Evolutionary conservation across 345 rosid genomes (phyloP).

Genomic region (Boechera divaricarpa): DNA sequence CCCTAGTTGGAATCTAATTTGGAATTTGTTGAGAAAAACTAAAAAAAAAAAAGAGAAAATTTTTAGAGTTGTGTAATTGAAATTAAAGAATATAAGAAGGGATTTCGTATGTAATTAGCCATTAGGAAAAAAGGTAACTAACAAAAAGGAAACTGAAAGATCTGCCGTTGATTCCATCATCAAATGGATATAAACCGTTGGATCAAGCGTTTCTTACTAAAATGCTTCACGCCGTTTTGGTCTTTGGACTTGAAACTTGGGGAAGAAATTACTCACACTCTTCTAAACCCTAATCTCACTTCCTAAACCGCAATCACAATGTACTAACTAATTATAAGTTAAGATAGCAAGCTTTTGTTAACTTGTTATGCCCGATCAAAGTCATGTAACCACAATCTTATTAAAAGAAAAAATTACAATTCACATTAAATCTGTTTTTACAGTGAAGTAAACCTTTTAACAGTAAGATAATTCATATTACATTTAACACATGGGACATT

Average conservation of each 20-base stretch:
- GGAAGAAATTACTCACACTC: too few species aligned
- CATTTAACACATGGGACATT: too few species aligned
- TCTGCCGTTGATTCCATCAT: neutral
- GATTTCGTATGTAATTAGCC: neutral
- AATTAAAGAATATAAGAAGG: neutral
- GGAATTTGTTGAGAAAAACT: slow-evolving; percentile 9
- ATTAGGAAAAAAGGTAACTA: neutral
- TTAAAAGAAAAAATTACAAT: too few species aligned
- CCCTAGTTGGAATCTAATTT: slow-evolving; percentile 26
- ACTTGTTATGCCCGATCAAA: too few species aligned
- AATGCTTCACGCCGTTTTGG: neutral
- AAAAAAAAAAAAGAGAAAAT: neutral
- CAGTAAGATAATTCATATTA: too few species aligned
- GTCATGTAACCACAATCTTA: too few species aligned
- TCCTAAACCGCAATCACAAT: too few species aligned
- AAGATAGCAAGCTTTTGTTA: too few species aligned
- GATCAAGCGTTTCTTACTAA: slow-evolving; percentile 9
- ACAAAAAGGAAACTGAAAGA: neutral
- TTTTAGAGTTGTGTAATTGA: neutral
- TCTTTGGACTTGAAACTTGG: neutral
- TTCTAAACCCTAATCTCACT: too few species aligned
- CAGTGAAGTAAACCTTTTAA: too few species aligned
- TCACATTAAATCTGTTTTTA: too few species aligned
- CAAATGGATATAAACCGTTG: neutral
- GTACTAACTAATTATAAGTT: too few species aligned